A percentile compares a stretch with the other conserved stretches of the same genome.
phyloP scores from a whole-genome alignment of 768 basidiomycete genomes.

The Lactifluus volemus region DNA sequence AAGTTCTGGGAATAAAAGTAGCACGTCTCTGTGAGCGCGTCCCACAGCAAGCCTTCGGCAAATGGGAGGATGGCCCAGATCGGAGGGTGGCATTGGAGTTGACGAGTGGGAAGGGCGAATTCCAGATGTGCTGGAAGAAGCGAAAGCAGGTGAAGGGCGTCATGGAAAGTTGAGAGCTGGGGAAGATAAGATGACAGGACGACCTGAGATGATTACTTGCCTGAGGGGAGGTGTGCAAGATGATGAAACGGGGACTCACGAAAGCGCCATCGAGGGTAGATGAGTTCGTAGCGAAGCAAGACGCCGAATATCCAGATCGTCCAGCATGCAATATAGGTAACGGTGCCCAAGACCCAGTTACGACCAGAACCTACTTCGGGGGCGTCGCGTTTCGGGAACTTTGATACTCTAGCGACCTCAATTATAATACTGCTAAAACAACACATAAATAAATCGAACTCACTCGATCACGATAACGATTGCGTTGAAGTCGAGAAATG shows the following conservation, averaged over 20 bases:
- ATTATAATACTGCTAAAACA: slow-evolving; percentile 32
- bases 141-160: no score
- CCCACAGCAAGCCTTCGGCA: slow-evolving; percentile 22
- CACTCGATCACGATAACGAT: no score
- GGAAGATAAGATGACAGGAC: slow-evolving; percentile 39
- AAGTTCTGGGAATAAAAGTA: no score
- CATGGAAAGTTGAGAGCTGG: slow-evolving; percentile 48
- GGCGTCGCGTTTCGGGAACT: no score
- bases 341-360: slow-evolving; percentile 30
- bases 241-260: slow-evolving; percentile 42
- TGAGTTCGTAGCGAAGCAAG: slow-evolving; percentile 71
- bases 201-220: slow-evolving; percentile 2
- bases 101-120: slow-evolving; percentile 48
- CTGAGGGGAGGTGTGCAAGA: no score
- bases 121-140: slow-evolving; percentile 29
- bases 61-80: slow-evolving; percentile 21
- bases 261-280: slow-evolving; percentile 69
- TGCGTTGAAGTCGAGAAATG: slow-evolving; percentile 85
- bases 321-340: slow-evolving; percentile 82
- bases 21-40: no score
- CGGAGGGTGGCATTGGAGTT: slow-evolving; percentile 25
- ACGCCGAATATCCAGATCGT: slow-evolving; percentile 22
- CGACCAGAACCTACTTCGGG: no score
- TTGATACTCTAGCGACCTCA: no score
- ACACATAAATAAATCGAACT: no score